Evolutionary conservation across 2,329 filamentous ascomycete species (phyloP).

Genomic region (Cladosporium sphaerospermum): DNA sequence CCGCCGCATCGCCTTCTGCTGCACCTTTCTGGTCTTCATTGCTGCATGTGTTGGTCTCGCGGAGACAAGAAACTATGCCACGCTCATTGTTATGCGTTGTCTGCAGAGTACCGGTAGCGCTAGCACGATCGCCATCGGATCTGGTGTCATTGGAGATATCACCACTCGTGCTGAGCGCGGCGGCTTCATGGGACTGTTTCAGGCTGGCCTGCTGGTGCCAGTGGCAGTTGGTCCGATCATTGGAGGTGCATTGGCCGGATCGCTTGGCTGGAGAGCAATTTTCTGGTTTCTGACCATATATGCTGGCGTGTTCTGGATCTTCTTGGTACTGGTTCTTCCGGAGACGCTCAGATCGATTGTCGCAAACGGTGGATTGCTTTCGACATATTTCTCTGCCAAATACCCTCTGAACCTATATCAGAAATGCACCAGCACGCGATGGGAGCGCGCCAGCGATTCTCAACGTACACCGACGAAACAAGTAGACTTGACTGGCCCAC

Average conservation of each 20-base stretch:
- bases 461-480: slow-evolving; percentile 25
- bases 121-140: slow-evolving; percentile 39
- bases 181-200: slow-evolving; percentile 37
- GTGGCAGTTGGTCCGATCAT: slow-evolving; percentile 45
- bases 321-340: slow-evolving; percentile 32
- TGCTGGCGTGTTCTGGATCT: slow-evolving; percentile 31
- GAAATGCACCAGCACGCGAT: background rate
- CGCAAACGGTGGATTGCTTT: slow-evolving; percentile 24
- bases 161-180: slow-evolving; percentile 37
- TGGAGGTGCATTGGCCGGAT: slow-evolving; percentile 43
- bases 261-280: slow-evolving; percentile 46
- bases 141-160: slow-evolving; percentile 39
- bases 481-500: slow-evolving; percentile 41
- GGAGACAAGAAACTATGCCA: slow-evolving; percentile 32
- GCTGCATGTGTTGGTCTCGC: slow-evolving; percentile 38
- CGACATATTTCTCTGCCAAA: background rate
- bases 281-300: slow-evolving; percentile 52
- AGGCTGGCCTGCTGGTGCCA: slow-evolving; percentile 32
- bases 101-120: slow-evolving; percentile 41
- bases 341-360: slow-evolving; percentile 36
- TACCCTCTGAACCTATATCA: background rate
- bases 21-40: slow-evolving; percentile 37
- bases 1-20: slow-evolving; percentile 35
- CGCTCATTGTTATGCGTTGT: slow-evolving; percentile 36
- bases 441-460: background rate